A percentile compares a stretch with the other conserved stretches of the same genome.
Evolutionary conservation across 495 filamentous ascomycete genomes (phyloP).

Genomic region (Aspergillus diversus): DNA sequence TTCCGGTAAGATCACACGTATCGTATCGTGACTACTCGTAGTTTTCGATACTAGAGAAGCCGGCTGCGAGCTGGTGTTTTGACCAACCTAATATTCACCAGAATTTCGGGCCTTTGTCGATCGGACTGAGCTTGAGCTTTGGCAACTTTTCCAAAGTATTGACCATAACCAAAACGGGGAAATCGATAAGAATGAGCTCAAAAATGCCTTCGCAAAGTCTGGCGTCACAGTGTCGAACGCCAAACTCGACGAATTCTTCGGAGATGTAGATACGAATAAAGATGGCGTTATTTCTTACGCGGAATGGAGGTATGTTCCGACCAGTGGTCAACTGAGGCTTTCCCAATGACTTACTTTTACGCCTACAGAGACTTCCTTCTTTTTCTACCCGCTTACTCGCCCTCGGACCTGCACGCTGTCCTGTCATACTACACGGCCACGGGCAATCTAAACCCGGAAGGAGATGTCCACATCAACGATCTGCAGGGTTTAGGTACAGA

Average conservation of each 20-base stretch:
- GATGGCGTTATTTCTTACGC: conserved; percentile 89
- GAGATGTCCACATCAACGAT: conserved; percentile 91
- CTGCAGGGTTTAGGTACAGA: conserved; percentile 94
- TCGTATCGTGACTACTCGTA: conserved; percentile 17
- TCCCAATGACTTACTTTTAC: conserved; percentile 23
- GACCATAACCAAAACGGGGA: conserved; percentile 87
- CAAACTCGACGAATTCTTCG: conserved; percentile 83
- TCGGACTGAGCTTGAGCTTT: conserved; percentile 80
- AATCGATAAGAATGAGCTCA: conserved; percentile 83
- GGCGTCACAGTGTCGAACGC: conserved; percentile 78
- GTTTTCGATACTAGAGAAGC: conserved; percentile 13
- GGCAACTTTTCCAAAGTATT: conserved; percentile 80
- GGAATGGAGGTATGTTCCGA: conserved; percentile 85
- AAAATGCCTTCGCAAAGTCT: conserved; percentile 72
- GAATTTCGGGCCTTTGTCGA: conserved; percentile 91
- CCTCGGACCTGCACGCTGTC: conserved; percentile 76
- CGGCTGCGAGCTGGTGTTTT: conserved; percentile 22
- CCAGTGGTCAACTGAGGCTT: conserved; percentile 12
- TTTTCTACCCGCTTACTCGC: conserved; percentile 77
- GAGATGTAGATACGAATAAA: conserved; percentile 84
- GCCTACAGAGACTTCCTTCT: conserved; percentile 82
- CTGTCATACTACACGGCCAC: conserved; percentile 91
- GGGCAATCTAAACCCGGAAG: conserved; percentile 88
- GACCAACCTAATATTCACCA: conserved; percentile 43
- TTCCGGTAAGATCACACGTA: conserved; percentile 62